Conservation (phyloP, 345 rosid species). For the Trapa bicornis region DNA sequence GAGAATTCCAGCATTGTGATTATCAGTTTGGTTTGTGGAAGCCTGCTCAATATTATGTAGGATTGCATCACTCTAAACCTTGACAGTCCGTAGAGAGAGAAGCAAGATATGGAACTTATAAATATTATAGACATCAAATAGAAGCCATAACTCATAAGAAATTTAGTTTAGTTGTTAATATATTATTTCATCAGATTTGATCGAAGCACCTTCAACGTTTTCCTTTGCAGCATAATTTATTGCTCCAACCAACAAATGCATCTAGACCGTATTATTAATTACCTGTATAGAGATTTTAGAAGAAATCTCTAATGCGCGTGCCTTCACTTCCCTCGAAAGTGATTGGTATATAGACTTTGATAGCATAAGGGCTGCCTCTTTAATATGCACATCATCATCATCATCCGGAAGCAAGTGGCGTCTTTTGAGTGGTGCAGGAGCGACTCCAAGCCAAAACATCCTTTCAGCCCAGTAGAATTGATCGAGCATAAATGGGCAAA, state of each 20-base stretch:
- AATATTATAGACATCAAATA: neutral
- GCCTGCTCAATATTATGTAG: neutral
- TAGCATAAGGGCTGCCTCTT: slow-evolving; percentile 37
- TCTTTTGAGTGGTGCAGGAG: slow-evolving; percentile 59
- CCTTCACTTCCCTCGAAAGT: slow-evolving; percentile 35
- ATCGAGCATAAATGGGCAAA: slow-evolving; percentile 81
- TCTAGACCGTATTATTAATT: slow-evolving; percentile 5
- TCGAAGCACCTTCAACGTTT: neutral
- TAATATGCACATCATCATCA: slow-evolving; percentile 21
- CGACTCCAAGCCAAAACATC: slow-evolving; percentile 88
- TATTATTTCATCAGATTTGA: neutral
- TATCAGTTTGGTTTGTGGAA: neutral
- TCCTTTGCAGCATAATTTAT: neutral
- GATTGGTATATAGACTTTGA: slow-evolving; percentile 44
- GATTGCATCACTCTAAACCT: neutral
- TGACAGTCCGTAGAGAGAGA: neutral
- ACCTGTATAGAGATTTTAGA: slow-evolving; percentile 57
- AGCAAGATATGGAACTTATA: neutral
- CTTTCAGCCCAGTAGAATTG: slow-evolving; percentile 96
- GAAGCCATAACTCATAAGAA: neutral
- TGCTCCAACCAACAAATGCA: neutral
- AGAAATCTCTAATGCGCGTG: slow-evolving; percentile 43
- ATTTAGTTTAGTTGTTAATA: neutral
- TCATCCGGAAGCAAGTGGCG: slow-evolving; percentile 39
- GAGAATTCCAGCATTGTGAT: slow-evolving; percentile 6